Evolutionary conservation across 2,329 filamentous ascomycete genomes (phyloP), one percentile per base, ranked within the genome.

Genomic region (Beauveria varroae): DNA sequence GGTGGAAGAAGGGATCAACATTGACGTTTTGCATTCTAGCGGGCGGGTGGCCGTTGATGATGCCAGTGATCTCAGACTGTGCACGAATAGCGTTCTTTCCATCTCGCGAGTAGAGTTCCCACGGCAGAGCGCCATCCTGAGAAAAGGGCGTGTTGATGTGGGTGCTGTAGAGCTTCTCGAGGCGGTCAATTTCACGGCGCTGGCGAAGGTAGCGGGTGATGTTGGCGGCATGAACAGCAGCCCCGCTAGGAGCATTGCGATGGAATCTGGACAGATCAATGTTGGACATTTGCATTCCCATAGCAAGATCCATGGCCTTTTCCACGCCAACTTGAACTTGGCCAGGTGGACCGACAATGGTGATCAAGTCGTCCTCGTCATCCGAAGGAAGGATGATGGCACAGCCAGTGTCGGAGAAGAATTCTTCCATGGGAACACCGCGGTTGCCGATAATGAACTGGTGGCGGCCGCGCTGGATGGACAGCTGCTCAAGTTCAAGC

Each of bases 391-490:
- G 76, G 62, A 98, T 84, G 63, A 98, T 88, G 49, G 89, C 85
- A 74, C 95, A 99, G 64, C 93, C 93, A 62, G 95, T 98, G 69
- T 96, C 86, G 51, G 87, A 83, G 65, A 97, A 86, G 79, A 99
- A 97, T 51, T 96, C 86, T 62, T 97, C 86, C 40, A 91, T 80
- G 20, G 90, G 86, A 64, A 90, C 83, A 64, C 90, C 92, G 64
- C 87, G 84, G 64, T 93, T 87, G 57, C 93, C 93, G 65, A 96
- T 87, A 70, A 99, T 95, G 79, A 97, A 98, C 73, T 96, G 93
- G 73, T 98, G 95, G 57, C 91, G 87, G 54, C 91, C 91, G 64
- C 88, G 88, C 73, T 93, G 89, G 67, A 98, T 91, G 6, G 88
- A 84, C 47, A 92, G 79, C 73, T 96, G 88, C 67, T 95, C 86